A percentile compares a stretch with the other conserved stretches of the same genome.
Evolutionary conservation across 441 rosid genomes (phyloP).

Genomic region (Pelargonium fulgidum): DNA sequence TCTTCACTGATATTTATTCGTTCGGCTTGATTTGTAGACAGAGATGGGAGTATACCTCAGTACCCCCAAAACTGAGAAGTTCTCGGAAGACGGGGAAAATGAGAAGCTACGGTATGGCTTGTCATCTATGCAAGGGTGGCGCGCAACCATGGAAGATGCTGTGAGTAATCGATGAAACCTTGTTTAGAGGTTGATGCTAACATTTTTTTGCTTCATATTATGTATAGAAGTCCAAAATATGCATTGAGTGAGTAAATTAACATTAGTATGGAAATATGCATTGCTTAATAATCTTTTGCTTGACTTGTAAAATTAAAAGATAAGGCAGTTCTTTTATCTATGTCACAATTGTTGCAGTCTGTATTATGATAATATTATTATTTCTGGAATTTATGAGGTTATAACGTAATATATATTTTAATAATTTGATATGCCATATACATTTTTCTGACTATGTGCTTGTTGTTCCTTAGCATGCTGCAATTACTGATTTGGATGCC

Average conservation of each 20-base stretch:
- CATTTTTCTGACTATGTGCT: constrained; percentile 12
- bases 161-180: constrained; percentile 40
- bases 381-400: not conserved
- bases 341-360: not conserved
- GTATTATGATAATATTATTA: not conserved
- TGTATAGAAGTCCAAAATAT: not conserved
- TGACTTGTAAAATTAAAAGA: not conserved
- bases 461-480: constrained; percentile 41
- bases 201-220: not conserved
- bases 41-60: constrained; percentile 92
- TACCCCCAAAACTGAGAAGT: constrained; percentile 84
- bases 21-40: constrained; percentile 10
- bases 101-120: constrained; percentile 68
- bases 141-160: constrained; percentile 95
- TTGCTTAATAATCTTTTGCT: not conserved
- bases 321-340: not conserved
- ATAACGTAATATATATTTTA: not conserved
- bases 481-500: constrained; percentile 61
- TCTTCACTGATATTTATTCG: not conserved
- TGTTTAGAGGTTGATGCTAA: not conserved
- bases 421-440: constrained; percentile 16
- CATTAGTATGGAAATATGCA: no score
- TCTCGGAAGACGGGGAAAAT: constrained; percentile 83
- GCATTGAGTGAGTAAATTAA: not conserved
- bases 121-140: constrained; percentile 99